Percentiles rank a stretch among this genome's conserved stretches.
phyloP scores from a whole-genome alignment of 306 rosid genomes.

The Dalbergia oliveri region DNA sequence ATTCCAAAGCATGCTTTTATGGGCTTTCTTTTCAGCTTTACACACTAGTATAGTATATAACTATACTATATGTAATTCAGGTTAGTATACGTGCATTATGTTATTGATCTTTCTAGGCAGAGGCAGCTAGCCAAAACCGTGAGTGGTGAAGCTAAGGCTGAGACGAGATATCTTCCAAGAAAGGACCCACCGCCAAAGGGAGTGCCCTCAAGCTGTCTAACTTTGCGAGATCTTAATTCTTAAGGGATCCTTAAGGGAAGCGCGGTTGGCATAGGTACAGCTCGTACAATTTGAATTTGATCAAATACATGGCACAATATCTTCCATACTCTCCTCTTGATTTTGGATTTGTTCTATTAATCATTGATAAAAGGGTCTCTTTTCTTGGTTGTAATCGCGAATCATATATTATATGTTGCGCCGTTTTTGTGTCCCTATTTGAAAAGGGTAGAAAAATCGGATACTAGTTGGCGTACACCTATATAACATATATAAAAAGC shows the following conservation, averaged over 20 bases:
- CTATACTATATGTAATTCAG: slow-evolving; percentile 3
- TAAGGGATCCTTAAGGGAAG: slow-evolving; percentile 48
- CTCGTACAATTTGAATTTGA: slow-evolving; percentile 34
- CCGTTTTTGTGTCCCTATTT: not conserved
- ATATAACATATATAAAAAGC: slow-evolving; percentile 8
- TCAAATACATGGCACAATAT: slow-evolving; percentile 46
- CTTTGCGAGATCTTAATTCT: slow-evolving; percentile 66
- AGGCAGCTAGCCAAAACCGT: slow-evolving; percentile 47
- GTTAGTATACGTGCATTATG: slow-evolving; percentile 14
- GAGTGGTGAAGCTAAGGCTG: slow-evolving; percentile 44
- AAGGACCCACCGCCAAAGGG: slow-evolving; percentile 43
- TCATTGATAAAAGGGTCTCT: slow-evolving; percentile 30
- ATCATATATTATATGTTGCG: slow-evolving; percentile 46
- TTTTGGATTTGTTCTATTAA: slow-evolving; percentile 21
- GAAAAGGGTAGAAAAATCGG: slow-evolving; percentile 21
- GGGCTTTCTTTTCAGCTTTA: slow-evolving; percentile 45
- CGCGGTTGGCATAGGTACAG: slow-evolving; percentile 34
- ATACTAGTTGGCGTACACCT: slow-evolving; percentile 35
- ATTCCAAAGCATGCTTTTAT: slow-evolving; percentile 53
- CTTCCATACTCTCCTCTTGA: slow-evolving; percentile 1
- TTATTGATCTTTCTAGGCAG: slow-evolving; percentile 32
- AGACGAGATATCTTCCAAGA: slow-evolving; percentile 36
- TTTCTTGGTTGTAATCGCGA: slow-evolving; percentile 38
- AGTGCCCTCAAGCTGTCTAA: slow-evolving; percentile 85
- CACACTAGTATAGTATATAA: not conserved